Evolutionary conservation across 139 green algal genomes (phyloP), one percentile per base, ranked within the genome.

Genomic region (Chlamydomonas sp.): DNA sequence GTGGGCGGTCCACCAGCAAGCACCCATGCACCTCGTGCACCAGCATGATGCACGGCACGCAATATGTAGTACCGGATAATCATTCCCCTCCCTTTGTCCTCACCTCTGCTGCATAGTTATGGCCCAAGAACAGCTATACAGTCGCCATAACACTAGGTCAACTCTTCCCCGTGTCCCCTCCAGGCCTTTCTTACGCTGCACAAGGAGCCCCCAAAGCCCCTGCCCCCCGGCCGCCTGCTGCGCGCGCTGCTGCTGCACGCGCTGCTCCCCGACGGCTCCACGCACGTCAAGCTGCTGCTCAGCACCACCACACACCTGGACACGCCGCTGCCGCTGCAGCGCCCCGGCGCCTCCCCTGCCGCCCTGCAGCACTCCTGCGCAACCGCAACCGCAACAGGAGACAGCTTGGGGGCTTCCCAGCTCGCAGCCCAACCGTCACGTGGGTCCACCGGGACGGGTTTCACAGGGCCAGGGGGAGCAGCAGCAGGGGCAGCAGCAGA

Each of bases 141-240:
- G 31, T 49, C 31, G 31, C 31, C 31, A 49, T 49, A 49, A 49
- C 31, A 49, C 31, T 49, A 49, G 31, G 31, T 63, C 12, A 10
- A 4, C 77, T 17, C 60, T 16, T 6, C 61, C 77, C 17, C 17
- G 1, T 61, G 18, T 5, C 61, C 18, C 60, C n/a, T 49, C 0
- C 63, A 74, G 63, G 85, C 80, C 6, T 80, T 73, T n/a, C 78
- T 89, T 3, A 89, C 77, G 20, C 68, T 89, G 8, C 85, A 89
- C 49, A 14, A 12, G 9, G 83, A 88, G 73, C 83, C 61, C 5
- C 83, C 83, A 49, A 15, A 18, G 49, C 73, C 31, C 49, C 83
- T 88, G 73, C 72, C 83, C 16, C 15, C 63, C 49, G 83, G 62
- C 74, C 73, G 63, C 1, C 73, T 66, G 73, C 63, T 88, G 63